A percentile compares a stretch with the other conserved stretches of the same genome.
Conservation (phyloP, 2,329 filamentous ascomycete species). For the Pezicula radicicola region DNA sequence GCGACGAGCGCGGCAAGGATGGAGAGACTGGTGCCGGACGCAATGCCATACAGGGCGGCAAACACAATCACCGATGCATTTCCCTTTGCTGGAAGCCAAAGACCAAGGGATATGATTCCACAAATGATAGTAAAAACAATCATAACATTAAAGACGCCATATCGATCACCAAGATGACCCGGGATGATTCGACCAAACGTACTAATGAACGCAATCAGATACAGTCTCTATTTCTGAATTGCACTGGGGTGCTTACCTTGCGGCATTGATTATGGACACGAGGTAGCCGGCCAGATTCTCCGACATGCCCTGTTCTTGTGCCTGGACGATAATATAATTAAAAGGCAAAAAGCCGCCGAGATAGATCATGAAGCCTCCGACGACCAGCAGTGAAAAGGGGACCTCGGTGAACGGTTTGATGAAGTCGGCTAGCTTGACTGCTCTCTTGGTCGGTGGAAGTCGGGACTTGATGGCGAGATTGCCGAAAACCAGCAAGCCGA, state of each 20-base stretch:
- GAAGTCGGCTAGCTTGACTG: conserved; percentile 25
- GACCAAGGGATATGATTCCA: conserved; percentile 46
- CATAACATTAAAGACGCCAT: conserved; percentile 47
- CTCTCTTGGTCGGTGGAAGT: conserved; percentile 4
- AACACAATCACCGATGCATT: conserved; percentile 55
- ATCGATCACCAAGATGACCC: conserved; percentile 45
- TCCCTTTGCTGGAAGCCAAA: conserved; percentile 58
- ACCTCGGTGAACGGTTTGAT: conserved; percentile 25
- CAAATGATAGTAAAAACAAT: conserved; percentile 5
- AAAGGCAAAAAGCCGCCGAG: conserved; percentile 31
- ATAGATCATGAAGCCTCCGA: conserved; percentile 38
- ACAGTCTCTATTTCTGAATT: neutral
- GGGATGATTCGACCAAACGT: conserved; percentile 52
- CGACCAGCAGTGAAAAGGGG: conserved; percentile 29
- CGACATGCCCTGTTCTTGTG: conserved; percentile 40
- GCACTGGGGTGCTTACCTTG: conserved; percentile 5
- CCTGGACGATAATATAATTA: conserved; percentile 39
- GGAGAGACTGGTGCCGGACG: conserved; percentile 44
- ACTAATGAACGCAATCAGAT: conserved; percentile 18
- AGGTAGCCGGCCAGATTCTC: conserved; percentile 44
- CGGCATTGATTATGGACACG: conserved; percentile 47
- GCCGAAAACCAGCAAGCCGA: conserved; percentile 25
- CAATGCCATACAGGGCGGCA: conserved; percentile 61
- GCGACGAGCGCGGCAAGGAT: conserved; percentile 57
- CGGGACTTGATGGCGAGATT: conserved; percentile 29